These are phyloP conservation scores for Candida orba DNA, from an alignment of 805 yeast genomes.

Conservation along the genomic window DNA sequence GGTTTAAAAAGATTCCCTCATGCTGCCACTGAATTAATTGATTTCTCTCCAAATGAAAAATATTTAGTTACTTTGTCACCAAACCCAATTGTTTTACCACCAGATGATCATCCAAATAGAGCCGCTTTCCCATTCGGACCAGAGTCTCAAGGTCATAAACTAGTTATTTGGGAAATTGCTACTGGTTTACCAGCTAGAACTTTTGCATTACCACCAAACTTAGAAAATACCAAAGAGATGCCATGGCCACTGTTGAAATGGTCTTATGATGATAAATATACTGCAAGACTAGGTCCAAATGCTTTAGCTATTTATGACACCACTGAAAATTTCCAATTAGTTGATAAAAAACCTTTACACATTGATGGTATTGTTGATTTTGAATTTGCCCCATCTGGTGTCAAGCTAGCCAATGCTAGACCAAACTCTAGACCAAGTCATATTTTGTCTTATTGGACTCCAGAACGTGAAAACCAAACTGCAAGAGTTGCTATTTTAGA, in stretches of 20 bases:
- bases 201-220: conserved; percentile 78
- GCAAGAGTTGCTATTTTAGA: conserved; percentile 91
- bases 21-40: conserved; percentile 81
- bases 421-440: conserved; percentile 50
- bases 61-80: conserved; percentile 87
- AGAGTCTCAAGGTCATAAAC: conserved; percentile 85
- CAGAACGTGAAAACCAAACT: conserved; percentile 85
- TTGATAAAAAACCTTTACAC: conserved; percentile 81
- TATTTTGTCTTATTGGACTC: conserved; percentile 91
- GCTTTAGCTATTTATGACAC: conserved; percentile 88
- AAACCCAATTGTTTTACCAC: conserved; percentile 68
- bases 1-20: conserved; percentile 76
- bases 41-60: conserved; percentile 88
- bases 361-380: conserved; percentile 83
- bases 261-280: conserved; percentile 87
- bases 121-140: conserved; percentile 75
- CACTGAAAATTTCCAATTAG: conserved; percentile 59
- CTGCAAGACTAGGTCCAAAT: conserved; percentile 93
- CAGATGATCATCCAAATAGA: conserved; percentile 56
- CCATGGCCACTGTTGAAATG: conserved; percentile 97
- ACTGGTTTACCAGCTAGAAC: conserved; percentile 83
- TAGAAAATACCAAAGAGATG: conserved; percentile 58
- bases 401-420: conserved; percentile 52
- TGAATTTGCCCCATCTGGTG: conserved; percentile 90
- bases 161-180: conserved; percentile 86